These are phyloP conservation scores for Podila clonocystis DNA, from an alignment of 192 early-diverging fungal species.

Conservation along the genomic window DNA sequence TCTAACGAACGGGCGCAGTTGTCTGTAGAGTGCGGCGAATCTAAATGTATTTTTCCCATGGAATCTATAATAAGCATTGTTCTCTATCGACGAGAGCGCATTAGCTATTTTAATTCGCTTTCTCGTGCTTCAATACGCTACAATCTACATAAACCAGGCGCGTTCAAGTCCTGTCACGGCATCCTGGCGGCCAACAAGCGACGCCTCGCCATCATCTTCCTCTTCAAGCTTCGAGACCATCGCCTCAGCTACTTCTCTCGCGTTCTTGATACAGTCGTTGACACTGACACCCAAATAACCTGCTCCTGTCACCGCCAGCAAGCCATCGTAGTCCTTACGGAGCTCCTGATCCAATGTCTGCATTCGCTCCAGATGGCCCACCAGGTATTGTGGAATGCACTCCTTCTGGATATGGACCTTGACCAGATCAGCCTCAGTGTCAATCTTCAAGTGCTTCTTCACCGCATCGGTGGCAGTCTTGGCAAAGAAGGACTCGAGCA, in stretches of 20 bases:
- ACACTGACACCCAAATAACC: conserved; percentile 88
- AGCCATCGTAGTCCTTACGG: conserved; percentile 54
- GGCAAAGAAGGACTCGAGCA: conserved; percentile 19
- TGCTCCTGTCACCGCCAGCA: conserved; percentile 79
- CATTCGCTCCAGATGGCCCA: conserved; percentile 81
- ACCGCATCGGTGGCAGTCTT: conserved; percentile 67
- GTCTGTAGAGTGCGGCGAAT: too few species aligned
- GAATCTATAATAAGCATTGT: too few species aligned
- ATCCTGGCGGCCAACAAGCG: conserved; percentile 35
- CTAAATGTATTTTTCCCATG: too few species aligned
- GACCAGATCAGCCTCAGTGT: conserved; percentile 52
- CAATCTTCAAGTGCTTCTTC: conserved; percentile 67
- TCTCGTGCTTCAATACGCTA: too few species aligned
- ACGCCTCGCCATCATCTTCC: conserved; percentile 24
- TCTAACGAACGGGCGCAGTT: too few species aligned
- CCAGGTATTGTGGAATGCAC: conserved; percentile 92
- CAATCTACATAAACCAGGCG: conserved; percentile 35
- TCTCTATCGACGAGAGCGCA: too few species aligned
- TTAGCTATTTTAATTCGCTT: too few species aligned
- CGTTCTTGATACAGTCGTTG: conserved; percentile 81
- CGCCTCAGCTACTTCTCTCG: conserved; percentile 67
- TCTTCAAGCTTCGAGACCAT: conserved; percentile 53
- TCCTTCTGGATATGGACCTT: conserved; percentile 68
- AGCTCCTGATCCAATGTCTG: conserved; percentile 68
- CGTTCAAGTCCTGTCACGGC: conserved; percentile 41